These are phyloP conservation scores for Dalbergia oliveri DNA, from an alignment of 306 rosid genomes.

Conservation along the genomic window DNA sequence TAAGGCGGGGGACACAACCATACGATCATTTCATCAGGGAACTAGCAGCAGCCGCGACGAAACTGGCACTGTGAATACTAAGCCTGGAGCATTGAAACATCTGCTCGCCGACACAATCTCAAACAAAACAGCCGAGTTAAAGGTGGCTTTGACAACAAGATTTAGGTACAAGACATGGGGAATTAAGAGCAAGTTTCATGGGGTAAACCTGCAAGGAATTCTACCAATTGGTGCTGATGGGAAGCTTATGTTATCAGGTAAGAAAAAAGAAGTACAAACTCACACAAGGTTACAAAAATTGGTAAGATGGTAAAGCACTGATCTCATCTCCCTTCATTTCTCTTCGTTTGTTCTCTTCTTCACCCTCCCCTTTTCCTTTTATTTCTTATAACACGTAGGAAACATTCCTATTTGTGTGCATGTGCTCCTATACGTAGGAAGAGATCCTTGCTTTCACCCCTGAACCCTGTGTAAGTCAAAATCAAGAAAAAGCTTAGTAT, in stretches of 20 bases:
- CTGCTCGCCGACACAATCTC: constrained; percentile 42
- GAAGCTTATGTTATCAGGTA: constrained; percentile 62
- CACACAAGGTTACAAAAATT: constrained; percentile 13
- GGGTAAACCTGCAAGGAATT: constrained; percentile 41
- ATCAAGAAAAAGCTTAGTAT: constrained; percentile 16
- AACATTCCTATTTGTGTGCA: neutral
- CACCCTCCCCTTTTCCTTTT: neutral
- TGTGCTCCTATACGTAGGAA: neutral
- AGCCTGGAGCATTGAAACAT: constrained; percentile 42
- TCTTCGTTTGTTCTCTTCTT: neutral
- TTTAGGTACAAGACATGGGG: constrained; percentile 62
- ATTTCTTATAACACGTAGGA: neutral
- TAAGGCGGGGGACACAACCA: constrained; percentile 48
- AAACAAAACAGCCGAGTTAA: constrained; percentile 58
- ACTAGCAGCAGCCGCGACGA: constrained; percentile 10
- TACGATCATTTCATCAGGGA: constrained; percentile 51
- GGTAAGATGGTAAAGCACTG: constrained; percentile 31
- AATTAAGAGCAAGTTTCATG: constrained; percentile 57
- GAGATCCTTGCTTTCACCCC: constrained; percentile 23
- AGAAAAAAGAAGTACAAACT: constrained; percentile 56
- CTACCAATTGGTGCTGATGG: constrained; percentile 54
- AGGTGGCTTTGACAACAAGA: constrained; percentile 47
- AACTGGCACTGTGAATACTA: constrained; percentile 17
- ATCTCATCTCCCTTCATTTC: constrained; percentile 2
- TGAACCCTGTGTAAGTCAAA: neutral